Evolutionary conservation across 2,329 filamentous ascomycete species (phyloP), one percentile per base, ranked within the genome.

Genomic region (Stagonosporopsis vannaccii): DNA sequence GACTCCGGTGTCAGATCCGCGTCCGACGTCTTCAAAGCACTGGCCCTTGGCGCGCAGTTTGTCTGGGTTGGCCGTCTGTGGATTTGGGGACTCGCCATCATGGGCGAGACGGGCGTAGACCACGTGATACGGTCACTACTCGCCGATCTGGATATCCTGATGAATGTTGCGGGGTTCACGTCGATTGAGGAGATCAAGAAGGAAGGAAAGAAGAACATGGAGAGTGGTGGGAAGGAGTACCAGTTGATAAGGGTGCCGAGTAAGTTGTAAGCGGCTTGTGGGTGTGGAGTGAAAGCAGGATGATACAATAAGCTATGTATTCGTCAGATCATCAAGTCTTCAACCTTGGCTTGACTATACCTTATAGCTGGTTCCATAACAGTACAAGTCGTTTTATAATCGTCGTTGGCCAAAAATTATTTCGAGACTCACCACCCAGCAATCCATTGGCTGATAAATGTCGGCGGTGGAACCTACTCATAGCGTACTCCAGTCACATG

Each of bases 111-210:
- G 26, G 85, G 85, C 1, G 85, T 88, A 1, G 73, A 83, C 0
- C 85, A 88, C 73, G 84, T 88, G 7, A 82, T 88, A 79, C 85
- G 84, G 73, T 78, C 79, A n/a, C 68, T 88, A 23, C 70, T 89
- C 46, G 85, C 84, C 0, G 85, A 88, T 51, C 79, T 88, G 30
- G 85, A 88, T 67, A 87, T 87, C 39, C 57, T 86, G 54, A 83
- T 88, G 80, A 84, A 83, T 44, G 82, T 86, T 2, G 82, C 79
- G 17, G 85, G 86, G 0, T 84, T 82, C 58, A 80, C 81, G 43
- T 80, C 76, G 35, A 70, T 87, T 2, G 74, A 76, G 1, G 80
- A 85, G 51, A 84, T 88, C 52, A 78, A 82, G 42, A 73, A 76
- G 25, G 66, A 30, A 1, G 48, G 48, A 1, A 26, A 22, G 23